Base-by-base conservation (phyloP, 768 basidiomycete species). In the Rickenella mellea region DNA sequence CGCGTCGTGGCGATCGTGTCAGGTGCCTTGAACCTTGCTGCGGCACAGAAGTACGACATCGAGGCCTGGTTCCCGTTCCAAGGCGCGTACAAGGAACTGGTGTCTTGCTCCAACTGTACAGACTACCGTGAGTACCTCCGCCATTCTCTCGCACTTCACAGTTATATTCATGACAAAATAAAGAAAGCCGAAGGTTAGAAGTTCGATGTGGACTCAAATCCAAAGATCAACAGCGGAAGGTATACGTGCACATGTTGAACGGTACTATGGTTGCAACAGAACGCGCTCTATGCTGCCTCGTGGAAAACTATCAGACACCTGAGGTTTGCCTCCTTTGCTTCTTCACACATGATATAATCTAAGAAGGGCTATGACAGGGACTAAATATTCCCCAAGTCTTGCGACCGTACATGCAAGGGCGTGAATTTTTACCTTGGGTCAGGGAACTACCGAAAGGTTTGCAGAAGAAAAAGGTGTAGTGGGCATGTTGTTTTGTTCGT, bases 21-120 rank as follows among this genome's bases (percentile, higher is more conserved):
- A 33, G 91, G 96, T 12, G 96, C 93, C 24, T 67, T 99, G 51
- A 99, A 99, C 65, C 74, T 98, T 51, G 96, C 96, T 0, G 96
- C 96, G 19, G 77, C 93, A 39, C 91, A 96, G 68, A 99, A 99
- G 68, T 90, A 83, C 59, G 96, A 99, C 63, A 62, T 99, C 46
- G 96, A 99, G 64, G 96, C 96, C 44, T 99, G 92, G 89, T 99
- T 99, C 75, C 96, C 96, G 2, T 97, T 89, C 76, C 96, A 98
- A 64, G 80, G 80, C 39, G 81, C 72, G 40, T 92, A 93, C 70
- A 99, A 98, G 71, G 96, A 99, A 69, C 69, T 99, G 30, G 96
- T 98, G 27, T 92, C 88, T 51, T 93, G 91, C 61, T 92, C 89
- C 58, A 99, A 99, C 61, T 99, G 96, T 67, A 97, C 94, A 17